Conservation (phyloP, 768 basidiomycete species). For the Suillus luteus region DNA sequence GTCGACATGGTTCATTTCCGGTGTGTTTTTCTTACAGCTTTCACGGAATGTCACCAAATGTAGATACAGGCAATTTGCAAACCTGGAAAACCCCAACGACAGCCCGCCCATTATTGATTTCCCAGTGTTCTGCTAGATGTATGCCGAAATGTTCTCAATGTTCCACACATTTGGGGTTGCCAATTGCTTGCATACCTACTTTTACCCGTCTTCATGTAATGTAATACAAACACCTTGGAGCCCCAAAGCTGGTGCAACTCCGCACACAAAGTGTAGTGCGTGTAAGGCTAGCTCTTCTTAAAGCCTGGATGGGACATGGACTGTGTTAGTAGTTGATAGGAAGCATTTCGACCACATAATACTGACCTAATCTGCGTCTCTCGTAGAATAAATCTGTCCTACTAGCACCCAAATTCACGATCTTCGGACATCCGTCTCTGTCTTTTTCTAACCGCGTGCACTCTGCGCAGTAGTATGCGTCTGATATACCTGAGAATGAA, state of each 20-base stretch:
- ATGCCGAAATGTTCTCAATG: neutral
- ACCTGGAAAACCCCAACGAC: slow-evolving; percentile 55
- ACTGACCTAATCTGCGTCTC: slow-evolving; percentile 75
- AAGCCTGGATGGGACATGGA: slow-evolving; percentile 23
- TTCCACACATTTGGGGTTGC: neutral
- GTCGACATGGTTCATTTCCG: slow-evolving; percentile 75
- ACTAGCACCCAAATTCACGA: slow-evolving; percentile 94
- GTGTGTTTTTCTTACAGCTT: slow-evolving; percentile 39
- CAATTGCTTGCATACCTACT: neutral
- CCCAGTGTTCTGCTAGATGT: slow-evolving; percentile 52
- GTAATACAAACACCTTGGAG: neutral
- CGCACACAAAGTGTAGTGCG: neutral
- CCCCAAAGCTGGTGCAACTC: neutral
- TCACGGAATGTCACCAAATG: neutral
- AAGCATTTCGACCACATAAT: neutral
- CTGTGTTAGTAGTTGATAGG: neutral
- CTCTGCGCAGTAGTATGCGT: slow-evolving; percentile 98
- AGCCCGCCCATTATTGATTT: slow-evolving; percentile 63
- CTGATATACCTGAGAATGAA: slow-evolving; percentile 77
- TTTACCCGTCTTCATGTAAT: neutral
- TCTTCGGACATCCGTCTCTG: slow-evolving; percentile 97
- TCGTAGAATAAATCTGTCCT: slow-evolving; percentile 93
- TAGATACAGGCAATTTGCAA: slow-evolving; percentile 47
- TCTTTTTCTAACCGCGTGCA: slow-evolving; percentile 97
- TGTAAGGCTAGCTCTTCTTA: slow-evolving; percentile 32